Conservation (phyloP, 2,329 filamentous ascomycete genomes). For the Ustulina deusta region DNA sequence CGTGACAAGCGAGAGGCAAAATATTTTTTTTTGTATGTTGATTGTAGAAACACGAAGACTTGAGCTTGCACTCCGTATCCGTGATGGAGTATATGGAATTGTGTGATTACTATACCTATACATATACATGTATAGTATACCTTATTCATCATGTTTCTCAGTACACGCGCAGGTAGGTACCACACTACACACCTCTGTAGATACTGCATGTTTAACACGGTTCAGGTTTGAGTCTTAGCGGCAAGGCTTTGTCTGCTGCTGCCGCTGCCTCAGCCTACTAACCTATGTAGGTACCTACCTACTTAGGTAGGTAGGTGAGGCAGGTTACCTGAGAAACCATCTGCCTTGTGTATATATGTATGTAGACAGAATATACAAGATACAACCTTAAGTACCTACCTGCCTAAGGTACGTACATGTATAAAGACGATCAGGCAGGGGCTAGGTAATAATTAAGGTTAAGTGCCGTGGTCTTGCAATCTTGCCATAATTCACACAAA, state of each 20-base stretch:
- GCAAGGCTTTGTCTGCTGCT: background rate
- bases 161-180: too few relatives aligned
- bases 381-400: too few relatives aligned
- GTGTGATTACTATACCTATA: background rate
- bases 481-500: background rate
- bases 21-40: background rate
- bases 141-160: too few relatives aligned
- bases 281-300: background rate
- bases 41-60: background rate
- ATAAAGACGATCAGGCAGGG: background rate
- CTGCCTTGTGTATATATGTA: too few relatives aligned
- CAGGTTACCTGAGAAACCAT: constrained; percentile 8
- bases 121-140: too few relatives aligned
- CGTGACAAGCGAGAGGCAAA: constrained; percentile 1
- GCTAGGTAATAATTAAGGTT: background rate
- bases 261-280: background rate
- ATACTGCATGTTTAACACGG: background rate
- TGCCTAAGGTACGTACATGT: background rate
- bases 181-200: background rate
- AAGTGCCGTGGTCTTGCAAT: background rate
- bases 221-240: background rate
- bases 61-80: background rate
- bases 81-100: background rate
- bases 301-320: background rate
- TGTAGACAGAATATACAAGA: too few relatives aligned